Evolutionary conservation across 305 asterid genomes (phyloP), one percentile per base, ranked within the genome.

Genomic region (Andrographis paniculata): DNA sequence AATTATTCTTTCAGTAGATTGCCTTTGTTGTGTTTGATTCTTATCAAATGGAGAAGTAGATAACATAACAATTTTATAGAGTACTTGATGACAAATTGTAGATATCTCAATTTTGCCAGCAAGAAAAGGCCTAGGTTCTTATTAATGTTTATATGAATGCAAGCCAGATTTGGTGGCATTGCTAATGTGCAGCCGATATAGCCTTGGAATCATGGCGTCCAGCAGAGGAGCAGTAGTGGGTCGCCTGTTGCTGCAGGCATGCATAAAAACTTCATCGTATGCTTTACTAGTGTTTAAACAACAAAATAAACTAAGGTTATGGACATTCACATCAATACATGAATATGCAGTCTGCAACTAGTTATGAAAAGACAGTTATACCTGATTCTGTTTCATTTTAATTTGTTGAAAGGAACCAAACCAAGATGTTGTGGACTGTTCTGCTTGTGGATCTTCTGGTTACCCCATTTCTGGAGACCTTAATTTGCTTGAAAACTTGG

Each of bases 121-220:
- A n/a, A n/a, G n/a, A n/a, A n/a, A n/a, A n/a, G n/a, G n/a, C n/a
- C n/a, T n/a, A n/a, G n/a, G n/a, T n/a, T n/a, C n/a, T n/a, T n/a
- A n/a, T n/a, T n/a, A n/a, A n/a, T n/a, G n/a, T n/a, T n/a, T n/a
- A n/a, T n/a, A n/a, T n/a, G n/a, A n/a, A n/a, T n/a, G n/a, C n/a
- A n/a, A n/a, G n/a, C n/a, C 58, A 89, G 98, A 89, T 68, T 68
- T 86, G 72, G 94, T 89, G 46, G 94, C 91, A 41, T 65, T 89
- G 74, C 88, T 89, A 63, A 75, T 76, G 21, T 85, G 96, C 64
- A 89, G 96, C 66, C 73, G 98, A 23, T 80, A 65, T 39, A 89
- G 96, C 72, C 88, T 89, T 42, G 96, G 96, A 24, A 68, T 89
- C 57, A 82, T 82, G 84, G 98, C 98, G 38, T 72, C 94, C 7